Conservation (phyloP, 2,329 filamentous ascomycete genomes). For the Teratosphaeria pseudoeucalypti region DNA sequence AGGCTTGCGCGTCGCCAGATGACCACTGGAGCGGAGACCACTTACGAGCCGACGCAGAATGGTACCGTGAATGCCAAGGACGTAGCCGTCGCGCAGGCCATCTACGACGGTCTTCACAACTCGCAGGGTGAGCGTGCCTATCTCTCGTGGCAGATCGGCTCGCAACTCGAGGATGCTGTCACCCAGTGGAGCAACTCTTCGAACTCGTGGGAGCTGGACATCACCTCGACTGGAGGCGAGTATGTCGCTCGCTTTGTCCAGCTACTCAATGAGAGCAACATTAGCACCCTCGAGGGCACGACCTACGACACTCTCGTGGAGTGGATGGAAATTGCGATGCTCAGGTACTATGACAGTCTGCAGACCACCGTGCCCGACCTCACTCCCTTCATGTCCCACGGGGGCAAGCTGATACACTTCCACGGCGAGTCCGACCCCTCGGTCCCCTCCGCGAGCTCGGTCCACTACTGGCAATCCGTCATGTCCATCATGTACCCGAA, state of each 20-base stretch:
- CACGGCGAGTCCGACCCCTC: conserved; percentile 48
- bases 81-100: conserved; percentile 24
- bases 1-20: conserved; percentile 29
- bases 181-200: conserved; percentile 25
- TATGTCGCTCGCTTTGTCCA: neutral
- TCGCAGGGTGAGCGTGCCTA: conserved; percentile 16
- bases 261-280: neutral
- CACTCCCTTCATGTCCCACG: conserved; percentile 37
- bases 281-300: conserved; percentile 31
- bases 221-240: neutral
- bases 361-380: conserved; percentile 47
- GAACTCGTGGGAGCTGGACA: conserved; percentile 34
- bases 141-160: neutral
- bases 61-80: conserved; percentile 25
- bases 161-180: neutral
- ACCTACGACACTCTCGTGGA: conserved; percentile 48
- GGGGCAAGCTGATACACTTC: conserved; percentile 49
- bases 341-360: conserved; percentile 40
- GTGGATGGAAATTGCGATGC: conserved; percentile 43
- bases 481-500: neutral
- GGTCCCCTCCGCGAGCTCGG: conserved; percentile 44
- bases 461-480: conserved; percentile 42
- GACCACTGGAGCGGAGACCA: conserved; percentile 29
- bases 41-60: conserved; percentile 27
- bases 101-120: conserved; percentile 33